Conservation (phyloP, 2,329 filamentous ascomycete genomes). For the Fusarium redolens region DNA sequence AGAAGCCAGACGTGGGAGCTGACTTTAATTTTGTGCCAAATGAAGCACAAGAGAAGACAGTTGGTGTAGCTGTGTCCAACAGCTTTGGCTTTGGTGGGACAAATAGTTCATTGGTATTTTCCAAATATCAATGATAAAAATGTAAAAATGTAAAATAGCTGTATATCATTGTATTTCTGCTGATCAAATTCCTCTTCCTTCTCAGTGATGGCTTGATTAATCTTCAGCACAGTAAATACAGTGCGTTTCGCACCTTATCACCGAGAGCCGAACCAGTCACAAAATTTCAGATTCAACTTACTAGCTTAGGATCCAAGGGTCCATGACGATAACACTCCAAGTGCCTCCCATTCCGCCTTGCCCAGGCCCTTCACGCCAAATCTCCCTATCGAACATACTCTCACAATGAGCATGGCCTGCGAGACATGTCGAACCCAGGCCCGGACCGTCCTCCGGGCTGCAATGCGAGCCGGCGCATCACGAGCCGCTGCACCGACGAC, state of each 20-base stretch:
- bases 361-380: slow-evolving; percentile 8
- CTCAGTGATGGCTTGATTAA: background rate
- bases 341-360: slow-evolving; percentile 14
- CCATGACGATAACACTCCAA: slow-evolving; percentile 47
- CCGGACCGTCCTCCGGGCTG: slow-evolving; percentile 52
- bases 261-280: slow-evolving; percentile 34
- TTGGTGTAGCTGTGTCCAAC: slow-evolving; percentile 86
- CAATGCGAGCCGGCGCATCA: slow-evolving; percentile 47
- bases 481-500: slow-evolving; percentile 40
- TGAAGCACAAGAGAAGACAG: slow-evolving; percentile 73
- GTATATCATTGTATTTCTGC: background rate
- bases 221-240: slow-evolving; percentile 24
- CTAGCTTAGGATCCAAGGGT: slow-evolving; percentile 2
- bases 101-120: slow-evolving; percentile 89
- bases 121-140: slow-evolving; percentile 42
- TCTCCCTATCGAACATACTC: background rate
- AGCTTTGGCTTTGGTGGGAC: slow-evolving; percentile 99
- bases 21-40: slow-evolving; percentile 88
- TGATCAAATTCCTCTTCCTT: background rate
- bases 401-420: slow-evolving; percentile 55
- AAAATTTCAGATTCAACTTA: slow-evolving; percentile 3
- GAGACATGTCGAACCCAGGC: slow-evolving; percentile 61
- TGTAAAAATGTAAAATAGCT: background rate
- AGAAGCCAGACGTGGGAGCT: slow-evolving; percentile 72
- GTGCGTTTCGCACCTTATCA: slow-evolving; percentile 6